phyloP scores from a whole-genome alignment of 805 yeast genomes.

The Kodamaea fukazawae region DNA sequence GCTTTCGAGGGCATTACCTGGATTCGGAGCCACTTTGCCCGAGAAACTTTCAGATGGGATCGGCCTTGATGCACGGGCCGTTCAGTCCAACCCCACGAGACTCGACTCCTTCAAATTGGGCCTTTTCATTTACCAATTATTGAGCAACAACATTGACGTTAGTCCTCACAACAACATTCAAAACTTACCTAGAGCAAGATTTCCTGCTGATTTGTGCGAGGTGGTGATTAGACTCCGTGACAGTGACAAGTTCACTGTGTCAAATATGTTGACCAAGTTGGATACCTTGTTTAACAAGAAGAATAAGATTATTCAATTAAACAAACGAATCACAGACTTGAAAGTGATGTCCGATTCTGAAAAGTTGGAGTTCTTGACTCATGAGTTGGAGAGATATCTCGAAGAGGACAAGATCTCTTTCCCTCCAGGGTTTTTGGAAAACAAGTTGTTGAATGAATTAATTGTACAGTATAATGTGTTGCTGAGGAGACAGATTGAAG shows the following conservation, averaged over 20 bases:
- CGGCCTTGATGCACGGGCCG: slow-evolving; percentile 32
- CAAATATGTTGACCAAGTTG: slow-evolving; percentile 31
- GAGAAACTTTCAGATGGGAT: slow-evolving; percentile 38
- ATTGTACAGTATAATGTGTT: slow-evolving; percentile 40
- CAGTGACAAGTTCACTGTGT: slow-evolving; percentile 6
- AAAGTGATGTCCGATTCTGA: slow-evolving; percentile 52
- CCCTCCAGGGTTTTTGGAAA: slow-evolving; percentile 56
- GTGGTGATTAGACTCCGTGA: slow-evolving; percentile 8
- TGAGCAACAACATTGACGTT: slow-evolving; percentile 12
- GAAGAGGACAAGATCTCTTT: slow-evolving; percentile 15
- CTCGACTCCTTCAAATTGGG: slow-evolving; percentile 69
- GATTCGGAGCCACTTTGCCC: slow-evolving; percentile 39
- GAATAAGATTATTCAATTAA: slow-evolving; percentile 51
- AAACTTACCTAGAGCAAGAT: slow-evolving; percentile 4
- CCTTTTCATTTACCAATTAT: slow-evolving; percentile 47
- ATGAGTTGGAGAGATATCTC: slow-evolving; percentile 25
- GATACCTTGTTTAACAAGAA: slow-evolving; percentile 21
- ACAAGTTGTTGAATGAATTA: slow-evolving; percentile 70
- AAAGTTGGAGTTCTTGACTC: slow-evolving; percentile 44
- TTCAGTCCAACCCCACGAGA: slow-evolving; percentile 33
- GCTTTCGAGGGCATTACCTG: slow-evolving; percentile 23
- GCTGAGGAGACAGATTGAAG: slow-evolving; percentile 13
- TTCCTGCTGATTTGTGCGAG: slow-evolving; percentile 6
- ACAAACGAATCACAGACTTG: slow-evolving; percentile 53
- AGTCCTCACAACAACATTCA: slow-evolving; percentile 1